Base-by-base conservation (phyloP, 345 rosid species). In the Arabis hirsuta region DNA sequence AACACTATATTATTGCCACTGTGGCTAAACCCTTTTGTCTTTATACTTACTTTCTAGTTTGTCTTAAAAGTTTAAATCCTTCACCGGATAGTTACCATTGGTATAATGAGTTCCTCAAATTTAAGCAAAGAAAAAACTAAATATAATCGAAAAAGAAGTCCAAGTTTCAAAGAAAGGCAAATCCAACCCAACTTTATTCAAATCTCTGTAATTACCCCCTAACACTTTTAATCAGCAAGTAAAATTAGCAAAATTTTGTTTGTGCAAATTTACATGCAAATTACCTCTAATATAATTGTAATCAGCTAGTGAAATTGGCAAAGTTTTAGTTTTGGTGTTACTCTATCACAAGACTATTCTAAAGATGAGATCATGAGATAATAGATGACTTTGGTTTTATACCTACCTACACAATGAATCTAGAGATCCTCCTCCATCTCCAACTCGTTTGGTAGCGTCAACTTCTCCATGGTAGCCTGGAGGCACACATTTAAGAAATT, bases 381-480 rank as follows among this genome's bases (percentile, higher is more conserved):
- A 68, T 6, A 13, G 16, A 52, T 44, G 64, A 63, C 42, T 74
- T 53, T 44, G 51, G 73, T 29, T 72, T 57, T 32, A 19, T 74
- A 36, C 39, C 16, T 32, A 64, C 56, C 42, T 58, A 22, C 62
- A 73, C 67, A 74, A 53, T 50, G 68, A 36, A 65, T 65, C 59
- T 55, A 70, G 65, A 65, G 26, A 68, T 60, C 68, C 6, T 73
- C 74, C 51, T 71, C 70, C 4, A 10, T 53, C 50, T 16, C 66
- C 22, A 78, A 20, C 69, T 71, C 75, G 44, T 78, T 20, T 67
- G 71, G 82, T 78, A 67, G 0, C 48, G 19, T 36, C 65, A 78
- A 68, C 71, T 34, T 74, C 53, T 47, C 75, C 68, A 81, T 81
- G 77, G 48, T 69, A 71, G 54, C 76, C 78, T 81, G 76, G 16